phyloP scores from a whole-genome alignment of 2,329 filamentous ascomycete genomes.

The Hypoxylon sp. region DNA sequence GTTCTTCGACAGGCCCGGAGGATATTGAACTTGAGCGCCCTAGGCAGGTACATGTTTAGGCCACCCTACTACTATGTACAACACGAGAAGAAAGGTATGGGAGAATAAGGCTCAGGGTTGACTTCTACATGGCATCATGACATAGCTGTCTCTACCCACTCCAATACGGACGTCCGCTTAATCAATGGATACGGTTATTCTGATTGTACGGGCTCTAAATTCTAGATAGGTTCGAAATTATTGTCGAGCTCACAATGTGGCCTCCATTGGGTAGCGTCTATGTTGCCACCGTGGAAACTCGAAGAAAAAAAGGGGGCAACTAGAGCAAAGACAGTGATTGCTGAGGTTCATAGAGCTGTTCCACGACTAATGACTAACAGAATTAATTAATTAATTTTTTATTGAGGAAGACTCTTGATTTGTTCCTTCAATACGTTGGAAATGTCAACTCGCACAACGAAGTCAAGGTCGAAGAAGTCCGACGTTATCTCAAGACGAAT shows the following conservation, averaged over 20 bases:
- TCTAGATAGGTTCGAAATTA: not conserved
- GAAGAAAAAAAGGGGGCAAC: not conserved
- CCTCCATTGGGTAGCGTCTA: not conserved
- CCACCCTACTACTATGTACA: not conserved
- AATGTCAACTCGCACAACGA: not conserved
- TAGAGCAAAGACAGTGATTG: not conserved
- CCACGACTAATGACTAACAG: not conserved
- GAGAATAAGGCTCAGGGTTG: not conserved
- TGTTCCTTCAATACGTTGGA: not conserved
- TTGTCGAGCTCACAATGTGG: not conserved
- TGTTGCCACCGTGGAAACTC: not conserved
- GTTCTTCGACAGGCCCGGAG: slow-evolving; percentile 13
- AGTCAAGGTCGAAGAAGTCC: not conserved
- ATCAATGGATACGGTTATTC: not conserved
- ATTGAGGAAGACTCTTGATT: not conserved
- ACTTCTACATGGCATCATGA: not conserved
- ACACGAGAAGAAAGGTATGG: not conserved
- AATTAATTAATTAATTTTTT: not conserved
- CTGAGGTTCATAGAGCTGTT: not conserved
- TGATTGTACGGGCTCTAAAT: not conserved
- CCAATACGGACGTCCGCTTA: too few species aligned
- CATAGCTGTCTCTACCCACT: not conserved
- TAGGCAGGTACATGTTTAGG: slow-evolving; percentile 15
- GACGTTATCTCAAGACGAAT: not conserved
- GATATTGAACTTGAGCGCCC: slow-evolving; percentile 38